Base-by-base conservation (phyloP, 148 eudicot species). In the Beta vulgaris region DNA sequence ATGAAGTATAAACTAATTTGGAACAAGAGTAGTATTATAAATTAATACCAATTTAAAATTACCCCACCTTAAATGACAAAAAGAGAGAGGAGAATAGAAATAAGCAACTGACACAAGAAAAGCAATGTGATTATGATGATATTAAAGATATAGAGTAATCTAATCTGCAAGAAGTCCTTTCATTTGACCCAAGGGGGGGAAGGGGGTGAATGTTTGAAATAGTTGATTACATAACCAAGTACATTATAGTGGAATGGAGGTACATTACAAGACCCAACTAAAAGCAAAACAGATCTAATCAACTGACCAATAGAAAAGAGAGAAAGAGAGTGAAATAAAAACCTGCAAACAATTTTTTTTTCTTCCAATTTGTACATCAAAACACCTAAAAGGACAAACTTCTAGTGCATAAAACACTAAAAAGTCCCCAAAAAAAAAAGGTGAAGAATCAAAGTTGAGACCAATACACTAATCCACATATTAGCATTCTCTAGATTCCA, bases 331-430 rank as follows among this genome's bases (percentile, higher is more conserved):
- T 58, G 14, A 48, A 26, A 42, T 19, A 77, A 35, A 65, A 61
- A 59, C 46, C 43, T 53, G 23, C 65, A 72, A 42, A 37, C 26
- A 62, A n/a, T 37, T n/a, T 44, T 73, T 73, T 79, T 73, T 34
- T 2, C 7, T 36, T 19, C 46, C 26, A 29, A 40, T 79, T 80
- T 80, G 82, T 75, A 75, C 79, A 80, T 63, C 40, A 75, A 54
- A 53, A 80, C 79, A 75, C 40, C 75, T 54, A 63, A 80, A 80
- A 70, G 58, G 75, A 74, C 75, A 75, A 75, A 63, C 72, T 78
- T 51, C 43, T 42, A 55, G 59, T 26, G 39, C 67, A 72, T 54
- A 72, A 54, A 18, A 29, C 51, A 73, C 77, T 55, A 72, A 65
- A 42, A 67, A 67, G 71, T 67, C 71, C 71, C 35, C 49, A 71